Percentiles rank a stretch among this genome's conserved stretches.
Conservation (phyloP, 371 early-diverging fungal species). For the Rhizopus stolonifer region DNA sequence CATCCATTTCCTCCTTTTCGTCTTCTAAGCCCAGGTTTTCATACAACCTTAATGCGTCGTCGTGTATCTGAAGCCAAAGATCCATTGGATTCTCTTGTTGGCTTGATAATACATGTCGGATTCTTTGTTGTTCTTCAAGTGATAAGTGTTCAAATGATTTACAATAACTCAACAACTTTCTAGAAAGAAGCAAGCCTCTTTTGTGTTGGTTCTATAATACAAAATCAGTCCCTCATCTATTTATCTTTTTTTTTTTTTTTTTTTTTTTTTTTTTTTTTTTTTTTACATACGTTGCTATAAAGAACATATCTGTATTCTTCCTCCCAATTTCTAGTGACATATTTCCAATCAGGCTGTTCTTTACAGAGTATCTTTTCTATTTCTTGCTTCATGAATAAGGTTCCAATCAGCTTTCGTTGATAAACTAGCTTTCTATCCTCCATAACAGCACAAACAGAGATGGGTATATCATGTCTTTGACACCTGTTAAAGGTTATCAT, state of each 20-base stretch:
- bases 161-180: slow-evolving; percentile 7
- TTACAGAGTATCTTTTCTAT: slow-evolving; percentile 16
- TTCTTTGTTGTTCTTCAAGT: slow-evolving; percentile 5
- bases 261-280: not conserved
- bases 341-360: slow-evolving; percentile 21
- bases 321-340: slow-evolving; percentile 12
- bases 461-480: slow-evolving; percentile 9
- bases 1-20: slow-evolving; percentile 18
- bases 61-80: slow-evolving; percentile 21
- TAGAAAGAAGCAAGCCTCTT: slow-evolving; percentile 11
- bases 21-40: slow-evolving; percentile 18
- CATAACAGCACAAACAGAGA: slow-evolving; percentile 21
- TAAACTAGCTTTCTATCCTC: slow-evolving; percentile 21
- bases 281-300: slow-evolving; percentile 12
- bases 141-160: slow-evolving; percentile 19
- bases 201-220: slow-evolving; percentile 16
- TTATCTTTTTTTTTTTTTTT: not conserved
- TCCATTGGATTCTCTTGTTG: slow-evolving; percentile 16
- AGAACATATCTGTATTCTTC: slow-evolving; percentile 22
- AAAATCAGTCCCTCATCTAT: too few relatives aligned
- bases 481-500: too few relatives aligned
- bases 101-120: not conserved
- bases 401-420: slow-evolving; percentile 18
- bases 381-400: slow-evolving; percentile 10
- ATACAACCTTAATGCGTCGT: slow-evolving; percentile 19